Percentiles rank a stretch among this genome's conserved stretches.
These are phyloP conservation scores for Sanghuangporus sanghuang DNA, from an alignment of 1,284 basidiomycete species.

Conservation along the genomic window DNA sequence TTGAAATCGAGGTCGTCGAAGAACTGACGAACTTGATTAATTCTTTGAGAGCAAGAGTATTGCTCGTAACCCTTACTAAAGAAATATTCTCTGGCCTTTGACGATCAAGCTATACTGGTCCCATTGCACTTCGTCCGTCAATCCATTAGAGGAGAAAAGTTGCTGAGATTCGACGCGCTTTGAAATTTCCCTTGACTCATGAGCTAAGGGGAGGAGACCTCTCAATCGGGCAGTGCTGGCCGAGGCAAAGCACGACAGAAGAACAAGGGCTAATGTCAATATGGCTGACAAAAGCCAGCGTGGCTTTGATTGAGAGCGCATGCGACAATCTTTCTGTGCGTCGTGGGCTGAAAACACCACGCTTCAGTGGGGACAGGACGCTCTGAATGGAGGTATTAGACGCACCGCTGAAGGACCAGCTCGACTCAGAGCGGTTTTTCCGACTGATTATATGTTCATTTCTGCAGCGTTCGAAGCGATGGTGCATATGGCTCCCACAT, in stretches of 20 bases:
- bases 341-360: neutral
- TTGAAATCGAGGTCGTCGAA: slow-evolving; percentile 9
- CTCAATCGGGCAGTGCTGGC: neutral
- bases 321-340: neutral
- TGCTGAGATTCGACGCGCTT: neutral
- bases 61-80: slow-evolving; percentile 9
- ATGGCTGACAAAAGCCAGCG: slow-evolving; percentile 7
- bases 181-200: neutral
- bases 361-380: neutral
- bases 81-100: slow-evolving; percentile 17
- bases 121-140: slow-evolving; percentile 14
- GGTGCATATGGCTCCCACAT: neutral
- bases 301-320: neutral
- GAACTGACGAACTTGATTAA: neutral
- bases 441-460: neutral
- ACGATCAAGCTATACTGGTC: slow-evolving; percentile 14
- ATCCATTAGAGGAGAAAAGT: slow-evolving; percentile 2
- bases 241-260: slow-evolving; percentile 4
- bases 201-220: neutral
- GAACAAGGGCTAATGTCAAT: slow-evolving; percentile 6
- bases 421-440: neutral
- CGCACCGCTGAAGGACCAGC: neutral
- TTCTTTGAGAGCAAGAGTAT: neutral
- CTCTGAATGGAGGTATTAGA: neutral
- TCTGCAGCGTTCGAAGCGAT: neutral